These are phyloP conservation scores for Phytophthora nicotianae DNA, from an alignment of 352 stramenopile genomes.

Conservation along the genomic window DNA sequence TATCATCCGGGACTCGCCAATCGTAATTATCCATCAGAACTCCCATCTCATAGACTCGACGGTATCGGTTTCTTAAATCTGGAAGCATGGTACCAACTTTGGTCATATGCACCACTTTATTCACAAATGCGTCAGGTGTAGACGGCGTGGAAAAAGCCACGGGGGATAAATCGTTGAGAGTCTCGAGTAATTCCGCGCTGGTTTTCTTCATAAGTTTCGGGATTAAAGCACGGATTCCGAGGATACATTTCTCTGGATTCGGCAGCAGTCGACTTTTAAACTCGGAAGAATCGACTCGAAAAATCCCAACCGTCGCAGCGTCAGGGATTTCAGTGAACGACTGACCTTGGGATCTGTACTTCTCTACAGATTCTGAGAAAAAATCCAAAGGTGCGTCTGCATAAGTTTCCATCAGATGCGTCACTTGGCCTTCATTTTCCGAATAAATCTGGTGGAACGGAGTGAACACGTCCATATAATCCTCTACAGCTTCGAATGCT, in stretches of 20 bases:
- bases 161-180: slow-evolving; percentile 85
- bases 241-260: slow-evolving; percentile 88
- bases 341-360: slow-evolving; percentile 78
- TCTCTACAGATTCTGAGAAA: slow-evolving; percentile 83
- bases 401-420: slow-evolving; percentile 69
- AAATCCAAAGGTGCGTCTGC: slow-evolving; percentile 73
- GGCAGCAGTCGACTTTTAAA: slow-evolving; percentile 91
- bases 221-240: slow-evolving; percentile 79
- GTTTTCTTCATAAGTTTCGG: slow-evolving; percentile 91
- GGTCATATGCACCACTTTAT: slow-evolving; percentile 90
- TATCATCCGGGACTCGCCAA: slow-evolving; percentile 91
- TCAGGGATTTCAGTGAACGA: slow-evolving; percentile 89
- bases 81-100: slow-evolving; percentile 67
- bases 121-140: slow-evolving; percentile 80
- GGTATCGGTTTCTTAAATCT: slow-evolving; percentile 72
- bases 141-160: slow-evolving; percentile 74
- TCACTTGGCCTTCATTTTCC: slow-evolving; percentile 84
- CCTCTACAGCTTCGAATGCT: slow-evolving; percentile 78
- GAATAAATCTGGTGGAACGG: slow-evolving; percentile 88
- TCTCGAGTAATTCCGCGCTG: slow-evolving; percentile 79
- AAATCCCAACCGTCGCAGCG: slow-evolving; percentile 89
- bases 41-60: slow-evolving; percentile 86
- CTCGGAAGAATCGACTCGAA: slow-evolving; percentile 87
- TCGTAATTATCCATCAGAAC: slow-evolving; percentile 92
- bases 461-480: slow-evolving; percentile 91